phyloP scores from a whole-genome alignment of 2,329 filamentous ascomycete genomes.

The Monilinia polystroma region DNA sequence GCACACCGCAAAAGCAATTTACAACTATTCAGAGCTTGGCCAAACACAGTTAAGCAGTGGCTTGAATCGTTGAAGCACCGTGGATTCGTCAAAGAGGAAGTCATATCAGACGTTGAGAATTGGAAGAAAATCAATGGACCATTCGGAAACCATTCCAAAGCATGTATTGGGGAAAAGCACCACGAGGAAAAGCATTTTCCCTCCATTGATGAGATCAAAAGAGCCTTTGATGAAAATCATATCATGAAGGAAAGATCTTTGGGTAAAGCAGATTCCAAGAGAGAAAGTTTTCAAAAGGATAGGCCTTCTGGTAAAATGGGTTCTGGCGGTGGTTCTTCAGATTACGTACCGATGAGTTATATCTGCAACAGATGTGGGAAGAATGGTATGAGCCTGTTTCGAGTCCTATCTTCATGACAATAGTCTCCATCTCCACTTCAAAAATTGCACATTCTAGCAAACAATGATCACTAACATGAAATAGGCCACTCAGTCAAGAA shows the following conservation, averaged over 20 bases:
- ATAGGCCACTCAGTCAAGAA: constrained; percentile 44
- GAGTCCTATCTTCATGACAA: not conserved
- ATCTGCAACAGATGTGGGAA: constrained; percentile 35
- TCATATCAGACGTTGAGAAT: constrained; percentile 26
- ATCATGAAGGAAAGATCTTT: not conserved
- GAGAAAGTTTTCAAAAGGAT: not conserved
- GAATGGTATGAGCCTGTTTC: constrained; percentile 28
- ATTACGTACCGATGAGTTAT: constrained; percentile 27
- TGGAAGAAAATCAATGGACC: constrained; percentile 30
- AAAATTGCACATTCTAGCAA: not conserved
- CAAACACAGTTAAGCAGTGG: constrained; percentile 34
- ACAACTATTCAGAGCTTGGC: constrained; percentile 29
- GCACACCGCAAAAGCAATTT: constrained; percentile 29
- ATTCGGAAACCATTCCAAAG: not conserved
- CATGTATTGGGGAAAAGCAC: constrained; percentile 1
- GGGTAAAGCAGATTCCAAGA: not conserved
- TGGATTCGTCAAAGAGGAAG: constrained; percentile 25
- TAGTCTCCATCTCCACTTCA: not conserved
- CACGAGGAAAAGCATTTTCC: constrained; percentile 19
- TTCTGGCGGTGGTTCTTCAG: not conserved
- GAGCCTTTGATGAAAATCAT: constrained; percentile 22
- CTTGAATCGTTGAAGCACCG: constrained; percentile 29
- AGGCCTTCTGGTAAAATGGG: not conserved
- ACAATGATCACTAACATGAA: constrained; percentile 13
- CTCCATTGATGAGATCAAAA: constrained; percentile 23